A percentile compares a stretch with the other conserved stretches of the same genome.
These are phyloP conservation scores for Chytriomyces sp. DNA, from an alignment of 192 early-diverging fungal species.

Conservation along the genomic window DNA sequence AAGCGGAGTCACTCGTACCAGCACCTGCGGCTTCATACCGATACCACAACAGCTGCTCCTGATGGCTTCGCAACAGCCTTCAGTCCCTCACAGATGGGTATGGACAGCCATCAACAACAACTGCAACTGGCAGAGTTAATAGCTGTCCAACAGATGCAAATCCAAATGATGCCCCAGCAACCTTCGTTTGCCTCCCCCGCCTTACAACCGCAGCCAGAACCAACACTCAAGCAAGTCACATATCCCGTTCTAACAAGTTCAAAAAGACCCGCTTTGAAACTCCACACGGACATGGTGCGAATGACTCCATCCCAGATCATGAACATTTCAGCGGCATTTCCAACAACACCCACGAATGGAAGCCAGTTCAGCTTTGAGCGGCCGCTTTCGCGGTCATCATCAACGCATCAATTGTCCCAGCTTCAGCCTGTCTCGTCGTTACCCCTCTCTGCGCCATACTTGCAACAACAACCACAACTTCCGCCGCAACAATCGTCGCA, in stretches of 20 bases:
- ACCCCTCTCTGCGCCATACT: not conserved
- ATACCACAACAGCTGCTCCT: too few relatives aligned
- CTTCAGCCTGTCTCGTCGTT: not conserved
- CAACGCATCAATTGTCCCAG: not conserved
- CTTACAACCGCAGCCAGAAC: not conserved
- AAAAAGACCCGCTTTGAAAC: not conserved
- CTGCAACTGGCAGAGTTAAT: not conserved
- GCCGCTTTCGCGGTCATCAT: not conserved
- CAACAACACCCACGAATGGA: not conserved
- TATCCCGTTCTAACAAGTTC: not conserved
- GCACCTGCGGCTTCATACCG: too few relatives aligned
- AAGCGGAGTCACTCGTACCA: too few relatives aligned
- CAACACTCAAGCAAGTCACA: conserved; percentile 4
- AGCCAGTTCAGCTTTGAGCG: too few relatives aligned
- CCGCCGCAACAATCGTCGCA: not conserved
- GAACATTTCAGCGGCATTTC: not conserved
- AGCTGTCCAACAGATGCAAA: too few relatives aligned
- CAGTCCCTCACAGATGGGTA: not conserved
- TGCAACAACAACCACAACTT: not conserved
- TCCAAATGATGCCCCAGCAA: not conserved
- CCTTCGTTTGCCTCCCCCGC: not conserved
- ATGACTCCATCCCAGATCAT: conserved; percentile 17
- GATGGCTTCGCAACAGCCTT: not conserved
- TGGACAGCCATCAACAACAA: not conserved
- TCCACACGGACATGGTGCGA: not conserved